Evolutionary conservation across 768 basidiomycete species (phyloP), one percentile per base, ranked within the genome.

Genomic region (Heimioporus sp.): DNA sequence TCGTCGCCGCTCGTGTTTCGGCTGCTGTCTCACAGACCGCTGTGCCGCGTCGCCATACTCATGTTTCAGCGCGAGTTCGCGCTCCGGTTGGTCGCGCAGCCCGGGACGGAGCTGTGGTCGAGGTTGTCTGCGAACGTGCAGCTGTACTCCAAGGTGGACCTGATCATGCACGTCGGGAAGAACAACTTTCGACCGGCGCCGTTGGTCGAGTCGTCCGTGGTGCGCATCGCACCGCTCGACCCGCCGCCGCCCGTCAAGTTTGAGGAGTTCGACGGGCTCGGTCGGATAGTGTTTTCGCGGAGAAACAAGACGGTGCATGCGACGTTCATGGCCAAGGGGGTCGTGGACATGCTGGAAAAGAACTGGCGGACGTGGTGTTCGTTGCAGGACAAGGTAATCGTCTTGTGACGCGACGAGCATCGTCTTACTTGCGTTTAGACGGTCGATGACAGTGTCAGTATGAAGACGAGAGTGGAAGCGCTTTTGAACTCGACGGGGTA

Each of bases 61-160:
- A 99, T 99, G 97, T 99, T 99, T 76, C 97, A 99, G 73, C 88
- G 94, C 50, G 97, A 99, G 71, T 99, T 99, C 64, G 97, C 97
- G 0, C 77, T 95, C 54, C 87, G 97, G 2, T 81, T 99, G 11
- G 85, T 90, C 38, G 96, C 96, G 4, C 77, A 81, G 20, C 93
- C 97, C 0, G 85, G 85, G 9, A 85, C 90, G 4, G 75, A 82
- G 6, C 74, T 96, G 6, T 99, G 97, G 97, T 97, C 93, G 45
- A 81, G 97, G 38, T 74, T 99, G 17, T 91, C 90, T 16, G 96
- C 93, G 17, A 98, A 99, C 68, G 97, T 98, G 11, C 97, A 98
- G 72, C 83, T 99, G 4, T 99, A 97, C 67, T 86, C 97, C 12
- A 92, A 94, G 65, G 94, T 98, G 21, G 93, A 98, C 70, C 85